Conservation (phyloP, 2,329 filamentous ascomycete species). For the Teratosphaeria zuluensis region DNA sequence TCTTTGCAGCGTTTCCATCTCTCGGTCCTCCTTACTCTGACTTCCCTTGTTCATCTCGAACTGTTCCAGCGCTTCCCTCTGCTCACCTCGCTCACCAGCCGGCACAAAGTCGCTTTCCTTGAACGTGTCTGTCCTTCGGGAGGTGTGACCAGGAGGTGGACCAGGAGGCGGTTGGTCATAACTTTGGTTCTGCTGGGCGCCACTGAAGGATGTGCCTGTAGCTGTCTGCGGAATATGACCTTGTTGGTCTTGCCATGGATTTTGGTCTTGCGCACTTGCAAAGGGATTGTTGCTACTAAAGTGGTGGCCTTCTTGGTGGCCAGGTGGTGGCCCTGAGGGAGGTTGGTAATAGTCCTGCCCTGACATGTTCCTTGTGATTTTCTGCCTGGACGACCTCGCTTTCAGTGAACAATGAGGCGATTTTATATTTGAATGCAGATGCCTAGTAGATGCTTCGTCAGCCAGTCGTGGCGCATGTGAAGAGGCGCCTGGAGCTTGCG, state of each 20-base stretch:
- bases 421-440: neutral
- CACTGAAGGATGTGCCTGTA: neutral
- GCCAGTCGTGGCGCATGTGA: neutral
- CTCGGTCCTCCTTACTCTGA: slow-evolving; percentile 30
- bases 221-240: slow-evolving; percentile 1
- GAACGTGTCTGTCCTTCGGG: slow-evolving; percentile 17
- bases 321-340: neutral
- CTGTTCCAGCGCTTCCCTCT: slow-evolving; percentile 32
- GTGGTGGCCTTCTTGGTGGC: neutral
- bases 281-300: slow-evolving; percentile 4
- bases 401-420: neutral
- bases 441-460: neutral
- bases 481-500: neutral
- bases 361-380: neutral
- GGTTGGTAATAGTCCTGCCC: slow-evolving; percentile 1
- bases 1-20: slow-evolving; percentile 32
- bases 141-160: slow-evolving; percentile 1
- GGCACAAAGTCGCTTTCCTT: slow-evolving; percentile 30
- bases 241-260: slow-evolving; percentile 3
- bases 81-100: slow-evolving; percentile 26
- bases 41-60: slow-evolving; percentile 33
- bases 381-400: neutral
- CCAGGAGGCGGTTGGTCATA: neutral
- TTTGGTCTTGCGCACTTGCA: slow-evolving; percentile 2
- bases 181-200: neutral